These are phyloP conservation scores for Rubia tinctorum DNA, from an alignment of 305 asterid species.

Conservation along the genomic window DNA sequence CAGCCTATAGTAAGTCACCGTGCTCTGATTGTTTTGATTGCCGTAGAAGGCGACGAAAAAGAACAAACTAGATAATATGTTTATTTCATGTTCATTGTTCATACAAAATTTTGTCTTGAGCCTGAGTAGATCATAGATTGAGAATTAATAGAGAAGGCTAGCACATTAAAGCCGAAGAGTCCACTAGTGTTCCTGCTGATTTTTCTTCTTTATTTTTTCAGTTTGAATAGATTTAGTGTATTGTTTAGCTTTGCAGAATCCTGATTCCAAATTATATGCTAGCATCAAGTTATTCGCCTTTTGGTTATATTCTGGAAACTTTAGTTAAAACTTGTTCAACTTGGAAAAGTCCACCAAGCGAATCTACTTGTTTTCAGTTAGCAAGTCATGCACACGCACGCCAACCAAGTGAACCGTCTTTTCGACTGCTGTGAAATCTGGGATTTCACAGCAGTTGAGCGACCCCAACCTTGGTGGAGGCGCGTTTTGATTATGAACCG, in stretches of 20 bases:
- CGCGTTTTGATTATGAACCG: background rate
- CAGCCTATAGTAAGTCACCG: conserved; percentile 35
- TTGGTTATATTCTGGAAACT: background rate
- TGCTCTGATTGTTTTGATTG: conserved; percentile 87
- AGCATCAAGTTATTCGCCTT: conserved; percentile 6
- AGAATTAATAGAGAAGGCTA: conserved; percentile 1
- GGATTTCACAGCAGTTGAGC: background rate
- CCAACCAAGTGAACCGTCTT: background rate
- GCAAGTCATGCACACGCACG: background rate
- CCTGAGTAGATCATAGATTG: conserved; percentile 1
- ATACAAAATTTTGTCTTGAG: background rate
- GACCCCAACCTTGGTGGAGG: background rate
- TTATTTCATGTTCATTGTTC: background rate
- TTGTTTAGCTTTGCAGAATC: conserved; percentile 6
- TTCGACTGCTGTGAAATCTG: background rate
- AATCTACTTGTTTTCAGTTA: background rate
- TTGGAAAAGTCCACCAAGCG: background rate
- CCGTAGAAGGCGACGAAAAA: conserved; percentile 75
- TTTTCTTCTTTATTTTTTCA: background rate
- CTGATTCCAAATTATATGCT: background rate
- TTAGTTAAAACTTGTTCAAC: conserved; percentile 2
- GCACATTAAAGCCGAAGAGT: background rate
- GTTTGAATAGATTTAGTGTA: background rate
- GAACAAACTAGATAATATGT: conserved; percentile 14
- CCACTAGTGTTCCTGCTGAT: background rate